phyloP scores from a whole-genome alignment of 1,284 basidiomycete species.

The Bondarzewia mesenterica region DNA sequence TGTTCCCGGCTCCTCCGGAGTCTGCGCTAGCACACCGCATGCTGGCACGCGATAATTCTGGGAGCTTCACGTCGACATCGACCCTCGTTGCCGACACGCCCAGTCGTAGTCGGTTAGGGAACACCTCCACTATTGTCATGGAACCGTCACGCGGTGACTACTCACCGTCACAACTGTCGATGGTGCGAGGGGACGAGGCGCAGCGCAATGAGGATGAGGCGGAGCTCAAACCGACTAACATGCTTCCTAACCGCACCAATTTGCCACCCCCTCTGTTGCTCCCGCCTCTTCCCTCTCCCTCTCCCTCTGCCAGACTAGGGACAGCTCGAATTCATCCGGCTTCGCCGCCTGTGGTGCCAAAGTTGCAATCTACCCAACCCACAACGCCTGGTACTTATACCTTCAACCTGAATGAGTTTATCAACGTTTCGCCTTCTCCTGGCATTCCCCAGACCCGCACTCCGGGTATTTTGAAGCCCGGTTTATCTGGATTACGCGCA shows the following conservation, averaged over 20 bases:
- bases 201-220: constrained; percentile 8
- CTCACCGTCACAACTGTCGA: not conserved
- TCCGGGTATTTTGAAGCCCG: constrained; percentile 11
- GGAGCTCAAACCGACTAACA: constrained; percentile 18
- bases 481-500: constrained; percentile 38
- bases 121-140: not conserved
- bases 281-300: constrained; percentile 23
- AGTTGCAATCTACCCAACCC: constrained; percentile 21
- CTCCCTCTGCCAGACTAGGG: constrained; percentile 8
- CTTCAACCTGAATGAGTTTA: constrained; percentile 65
- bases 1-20: constrained; percentile 40
- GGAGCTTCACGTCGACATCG: constrained; percentile 21
- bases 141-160: not conserved
- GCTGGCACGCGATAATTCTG: constrained; percentile 22
- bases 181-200: constrained; percentile 7
- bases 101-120: not conserved
- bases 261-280: constrained; percentile 19
- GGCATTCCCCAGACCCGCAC: constrained; percentile 19
- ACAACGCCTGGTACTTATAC: constrained; percentile 31
- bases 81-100: constrained; percentile 17
- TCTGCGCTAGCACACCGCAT: constrained; percentile 10
- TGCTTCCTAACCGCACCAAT: constrained; percentile 31
- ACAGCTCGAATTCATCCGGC: constrained; percentile 9
- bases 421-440: constrained; percentile 65
- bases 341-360: constrained; percentile 6